phyloP scores from a whole-genome alignment of 352 stramenopile species.

The Phytophthora cryptogea region DNA sequence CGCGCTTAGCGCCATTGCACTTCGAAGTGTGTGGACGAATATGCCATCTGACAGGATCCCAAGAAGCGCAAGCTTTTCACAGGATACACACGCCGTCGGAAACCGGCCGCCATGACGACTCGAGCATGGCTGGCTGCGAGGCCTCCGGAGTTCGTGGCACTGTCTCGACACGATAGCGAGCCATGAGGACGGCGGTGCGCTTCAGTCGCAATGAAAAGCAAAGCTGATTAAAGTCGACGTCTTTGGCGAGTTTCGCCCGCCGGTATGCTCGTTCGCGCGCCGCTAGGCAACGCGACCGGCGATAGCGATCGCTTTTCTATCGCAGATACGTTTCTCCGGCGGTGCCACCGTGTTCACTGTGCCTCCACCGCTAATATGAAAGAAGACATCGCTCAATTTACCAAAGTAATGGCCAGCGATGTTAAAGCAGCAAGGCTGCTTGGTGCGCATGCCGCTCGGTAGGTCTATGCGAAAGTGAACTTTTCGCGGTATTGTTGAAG shows the following conservation, averaged over 20 bases:
- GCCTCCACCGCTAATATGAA: neutral
- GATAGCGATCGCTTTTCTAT: too few species aligned
- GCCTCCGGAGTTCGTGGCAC: neutral
- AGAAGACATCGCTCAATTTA: too few species aligned
- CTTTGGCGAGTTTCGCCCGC: neutral
- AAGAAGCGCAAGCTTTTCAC: neutral
- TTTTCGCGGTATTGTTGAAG: constrained; percentile 1
- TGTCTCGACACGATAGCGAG: neutral
- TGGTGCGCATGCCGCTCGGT: too few species aligned
- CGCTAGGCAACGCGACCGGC: neutral
- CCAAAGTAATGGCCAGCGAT: too few species aligned
- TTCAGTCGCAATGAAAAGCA: constrained; percentile 12
- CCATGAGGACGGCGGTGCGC: neutral
- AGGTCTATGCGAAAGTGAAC: neutral
- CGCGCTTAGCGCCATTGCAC: neutral
- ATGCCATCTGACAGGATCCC: neutral
- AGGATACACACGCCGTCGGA: neutral
- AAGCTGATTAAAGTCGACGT: neutral
- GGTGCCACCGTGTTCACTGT: neutral
- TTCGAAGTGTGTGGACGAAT: neutral
- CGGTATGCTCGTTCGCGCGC: constrained; percentile 4
- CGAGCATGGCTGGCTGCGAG: neutral
- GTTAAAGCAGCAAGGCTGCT: too few species aligned
- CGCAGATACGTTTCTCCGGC: neutral
- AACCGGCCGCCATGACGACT: neutral